These are phyloP conservation scores for Poterioochromonas sp. DNA, from an alignment of 352 stramenopile species.

Conservation along the genomic window DNA sequence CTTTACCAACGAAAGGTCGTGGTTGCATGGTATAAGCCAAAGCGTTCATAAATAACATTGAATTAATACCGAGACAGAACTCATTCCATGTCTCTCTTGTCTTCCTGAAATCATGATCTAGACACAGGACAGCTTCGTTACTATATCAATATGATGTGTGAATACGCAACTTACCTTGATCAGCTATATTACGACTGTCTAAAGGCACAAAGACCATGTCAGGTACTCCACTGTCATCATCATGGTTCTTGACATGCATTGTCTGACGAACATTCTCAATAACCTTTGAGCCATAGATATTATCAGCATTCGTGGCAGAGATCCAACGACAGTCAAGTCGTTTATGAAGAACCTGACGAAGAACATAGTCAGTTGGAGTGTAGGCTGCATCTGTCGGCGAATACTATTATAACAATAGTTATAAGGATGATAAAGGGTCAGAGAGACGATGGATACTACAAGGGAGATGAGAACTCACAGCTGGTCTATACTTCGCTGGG, in stretches of 20 bases:
- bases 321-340: background rate
- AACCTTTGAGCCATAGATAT: background rate
- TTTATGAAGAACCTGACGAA: background rate
- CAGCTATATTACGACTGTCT: background rate
- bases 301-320: background rate
- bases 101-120: background rate
- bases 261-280: background rate
- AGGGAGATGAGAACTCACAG: background rate
- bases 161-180: no score
- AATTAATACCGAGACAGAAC: background rate
- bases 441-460: background rate
- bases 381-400: background rate
- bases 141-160: no score
- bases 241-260: no score
- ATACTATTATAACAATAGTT: background rate
- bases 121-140: no score
- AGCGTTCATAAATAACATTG: background rate
- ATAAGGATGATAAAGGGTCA: background rate
- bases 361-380: background rate
- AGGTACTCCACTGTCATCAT: no score
- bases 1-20: background rate
- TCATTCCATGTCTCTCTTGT: background rate
- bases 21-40: background rate
- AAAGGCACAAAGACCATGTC: slow-evolving; percentile 4
- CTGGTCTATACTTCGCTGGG: background rate